Percentiles rank a stretch among this genome's conserved stretches.
These are phyloP conservation scores for Tuber magnatum DNA, from an alignment of 495 filamentous ascomycete species.

Conservation along the genomic window DNA sequence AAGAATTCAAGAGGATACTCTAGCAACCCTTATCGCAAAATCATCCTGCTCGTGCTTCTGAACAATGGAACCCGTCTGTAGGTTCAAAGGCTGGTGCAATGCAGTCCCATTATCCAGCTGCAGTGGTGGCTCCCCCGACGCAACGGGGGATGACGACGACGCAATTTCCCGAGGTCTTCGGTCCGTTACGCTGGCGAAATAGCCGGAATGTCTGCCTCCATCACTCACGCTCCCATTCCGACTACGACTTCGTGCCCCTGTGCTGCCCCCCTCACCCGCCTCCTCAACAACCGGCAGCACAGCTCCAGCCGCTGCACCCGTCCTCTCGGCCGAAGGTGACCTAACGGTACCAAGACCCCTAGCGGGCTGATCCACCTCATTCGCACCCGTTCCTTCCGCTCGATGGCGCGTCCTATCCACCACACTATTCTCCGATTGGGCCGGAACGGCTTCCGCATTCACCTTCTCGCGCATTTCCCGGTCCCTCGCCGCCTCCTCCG, in stretches of 20 bases:
- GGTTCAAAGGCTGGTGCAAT: slow-evolving; percentile 18
- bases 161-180: slow-evolving; percentile 44
- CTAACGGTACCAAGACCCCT: slow-evolving; percentile 50
- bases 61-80: slow-evolving; percentile 15
- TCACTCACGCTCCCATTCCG: slow-evolving; percentile 46
- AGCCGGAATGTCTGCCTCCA: slow-evolving; percentile 41
- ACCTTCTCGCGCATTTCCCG: slow-evolving; percentile 49
- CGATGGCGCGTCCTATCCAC: slow-evolving; percentile 41
- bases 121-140: slow-evolving; percentile 45
- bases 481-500: slow-evolving; percentile 67
- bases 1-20: slow-evolving; percentile 29
- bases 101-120: slow-evolving; percentile 41
- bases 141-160: slow-evolving; percentile 35
- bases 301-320: slow-evolving; percentile 51
- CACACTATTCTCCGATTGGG: slow-evolving; percentile 41
- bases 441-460: slow-evolving; percentile 43
- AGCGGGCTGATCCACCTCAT: slow-evolving; percentile 50
- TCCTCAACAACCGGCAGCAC: slow-evolving; percentile 92
- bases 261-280: slow-evolving; percentile 70
- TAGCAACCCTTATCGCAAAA: slow-evolving; percentile 37
- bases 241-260: slow-evolving; percentile 49
- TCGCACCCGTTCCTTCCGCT: slow-evolving; percentile 47
- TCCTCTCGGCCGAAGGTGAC: slow-evolving; percentile 51
- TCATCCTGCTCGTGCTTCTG: slow-evolving; percentile 26
- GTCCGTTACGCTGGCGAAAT: slow-evolving; percentile 45